phyloP scores from a whole-genome alignment of 257 asterid species.

The Phtheirospermum japonicum region DNA sequence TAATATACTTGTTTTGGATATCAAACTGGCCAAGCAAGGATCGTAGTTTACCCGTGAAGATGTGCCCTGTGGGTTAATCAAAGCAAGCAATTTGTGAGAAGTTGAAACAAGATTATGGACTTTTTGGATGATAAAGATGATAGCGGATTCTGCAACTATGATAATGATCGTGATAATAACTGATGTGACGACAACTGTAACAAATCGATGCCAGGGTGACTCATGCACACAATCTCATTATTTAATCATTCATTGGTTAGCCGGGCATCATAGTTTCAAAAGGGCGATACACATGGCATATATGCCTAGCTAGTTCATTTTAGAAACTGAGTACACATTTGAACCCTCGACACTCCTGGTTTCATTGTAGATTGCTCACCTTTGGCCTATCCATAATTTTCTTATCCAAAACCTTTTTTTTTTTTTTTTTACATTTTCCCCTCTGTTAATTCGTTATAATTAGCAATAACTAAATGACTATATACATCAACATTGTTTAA shows the following conservation, averaged over 20 bases:
- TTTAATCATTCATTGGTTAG: background rate
- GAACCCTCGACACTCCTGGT: background rate
- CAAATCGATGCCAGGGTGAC: background rate
- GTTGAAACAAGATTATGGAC: background rate
- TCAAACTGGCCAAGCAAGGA: constrained; percentile 66
- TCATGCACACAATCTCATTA: background rate
- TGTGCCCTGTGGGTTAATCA: constrained; percentile 60
- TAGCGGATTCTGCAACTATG: constrained; percentile 9
- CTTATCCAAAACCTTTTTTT: too few relatives aligned
- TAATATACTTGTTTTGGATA: constrained; percentile 75
- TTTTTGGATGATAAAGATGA: background rate
- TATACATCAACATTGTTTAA: background rate
- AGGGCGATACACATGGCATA: background rate
- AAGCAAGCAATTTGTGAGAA: constrained; percentile 8
- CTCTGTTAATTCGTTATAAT: too few relatives aligned
- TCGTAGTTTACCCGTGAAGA: constrained; percentile 75
- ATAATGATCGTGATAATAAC: background rate
- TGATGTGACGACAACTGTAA: background rate
- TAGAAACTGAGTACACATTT: background rate
- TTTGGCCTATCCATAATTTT: too few relatives aligned
- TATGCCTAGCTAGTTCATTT: background rate
- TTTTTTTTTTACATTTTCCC: too few relatives aligned
- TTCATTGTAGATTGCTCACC: background rate
- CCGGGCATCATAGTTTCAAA: background rate
- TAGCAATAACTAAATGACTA: background rate